A percentile compares a stretch with the other conserved stretches of the same genome.
phyloP scores from a whole-genome alignment of 768 basidiomycete species.

The Suillus occidentalis region DNA sequence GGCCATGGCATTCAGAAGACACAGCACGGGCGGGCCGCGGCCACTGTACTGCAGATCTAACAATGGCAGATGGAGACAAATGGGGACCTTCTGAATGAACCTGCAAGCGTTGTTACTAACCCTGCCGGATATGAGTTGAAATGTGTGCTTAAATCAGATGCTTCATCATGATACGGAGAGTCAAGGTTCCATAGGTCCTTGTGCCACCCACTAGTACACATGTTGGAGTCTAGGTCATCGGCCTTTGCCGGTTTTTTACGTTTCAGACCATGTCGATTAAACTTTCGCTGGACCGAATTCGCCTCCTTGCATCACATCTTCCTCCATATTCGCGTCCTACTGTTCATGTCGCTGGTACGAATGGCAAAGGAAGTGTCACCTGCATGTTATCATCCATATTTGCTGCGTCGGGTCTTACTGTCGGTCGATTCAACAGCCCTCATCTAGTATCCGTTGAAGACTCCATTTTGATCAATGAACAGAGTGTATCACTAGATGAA shows the following conservation, averaged over 20 bases:
- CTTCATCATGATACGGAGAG: background rate
- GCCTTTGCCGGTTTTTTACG: background rate
- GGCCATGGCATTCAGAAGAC: background rate
- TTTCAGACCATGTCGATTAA: slow-evolving; percentile 58
- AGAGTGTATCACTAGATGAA: slow-evolving; percentile 44
- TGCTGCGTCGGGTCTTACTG: slow-evolving; percentile 47
- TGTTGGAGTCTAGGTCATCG: background rate
- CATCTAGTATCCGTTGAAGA: slow-evolving; percentile 82
- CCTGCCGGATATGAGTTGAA: background rate
- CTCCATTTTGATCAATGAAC: slow-evolving; percentile 66
- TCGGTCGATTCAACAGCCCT: slow-evolving; percentile 91
- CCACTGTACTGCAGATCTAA: background rate
- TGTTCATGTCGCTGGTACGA: slow-evolving; percentile 91
- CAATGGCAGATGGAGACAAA: background rate
- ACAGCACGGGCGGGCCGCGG: background rate
- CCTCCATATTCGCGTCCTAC: slow-evolving; percentile 75
- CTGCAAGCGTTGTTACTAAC: background rate
- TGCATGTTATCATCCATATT: slow-evolving; percentile 80
- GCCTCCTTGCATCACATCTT: slow-evolving; percentile 50
- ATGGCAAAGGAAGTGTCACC: slow-evolving; percentile 95
- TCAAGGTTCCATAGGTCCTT: background rate
- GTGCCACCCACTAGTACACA: background rate
- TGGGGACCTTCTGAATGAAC: background rate
- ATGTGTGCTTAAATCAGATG: background rate
- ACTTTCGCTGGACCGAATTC: slow-evolving; percentile 62